Conservation (phyloP, 1,139 yeast genomes). For the Magnusiomyces tetraspermus region DNA sequence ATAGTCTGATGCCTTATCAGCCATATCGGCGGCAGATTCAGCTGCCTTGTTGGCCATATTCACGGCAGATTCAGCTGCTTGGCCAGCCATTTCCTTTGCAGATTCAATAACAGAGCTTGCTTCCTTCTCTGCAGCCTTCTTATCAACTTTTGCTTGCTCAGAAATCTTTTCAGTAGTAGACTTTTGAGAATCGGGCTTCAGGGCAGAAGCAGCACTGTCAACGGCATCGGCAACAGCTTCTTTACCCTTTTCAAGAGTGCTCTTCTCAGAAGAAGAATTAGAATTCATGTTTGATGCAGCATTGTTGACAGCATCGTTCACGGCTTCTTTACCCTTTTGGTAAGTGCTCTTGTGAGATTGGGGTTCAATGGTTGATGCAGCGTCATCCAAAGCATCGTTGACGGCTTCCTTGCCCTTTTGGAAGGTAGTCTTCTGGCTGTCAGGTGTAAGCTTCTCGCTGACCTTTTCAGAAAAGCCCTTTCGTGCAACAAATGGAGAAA, state of each 20-base stretch:
- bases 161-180: constrained; percentile 56
- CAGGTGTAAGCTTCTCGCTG: constrained; percentile 61
- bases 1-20: too few species aligned
- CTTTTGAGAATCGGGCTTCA: constrained; percentile 58
- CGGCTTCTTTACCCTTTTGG: constrained; percentile 39
- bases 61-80: constrained; percentile 14
- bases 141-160: constrained; percentile 35
- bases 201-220: constrained; percentile 53
- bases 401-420: constrained; percentile 65
- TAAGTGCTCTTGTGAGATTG: constrained; percentile 55
- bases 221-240: constrained; percentile 56
- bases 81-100: constrained; percentile 14
- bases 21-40: too few species aligned
- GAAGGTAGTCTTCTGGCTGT: constrained; percentile 23
- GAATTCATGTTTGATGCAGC: too few species aligned
- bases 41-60: too few species aligned
- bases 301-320: neutral
- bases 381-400: constrained; percentile 56
- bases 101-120: constrained; percentile 6
- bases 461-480: constrained; percentile 62
- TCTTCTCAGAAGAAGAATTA: neutral
- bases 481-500: constrained; percentile 43
- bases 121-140: constrained; percentile 3
- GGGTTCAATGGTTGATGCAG: constrained; percentile 51
- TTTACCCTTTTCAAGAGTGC: constrained; percentile 47